Base-by-base conservation (phyloP, 129 eudicot species). In the Centaurea solstitialis region DNA sequence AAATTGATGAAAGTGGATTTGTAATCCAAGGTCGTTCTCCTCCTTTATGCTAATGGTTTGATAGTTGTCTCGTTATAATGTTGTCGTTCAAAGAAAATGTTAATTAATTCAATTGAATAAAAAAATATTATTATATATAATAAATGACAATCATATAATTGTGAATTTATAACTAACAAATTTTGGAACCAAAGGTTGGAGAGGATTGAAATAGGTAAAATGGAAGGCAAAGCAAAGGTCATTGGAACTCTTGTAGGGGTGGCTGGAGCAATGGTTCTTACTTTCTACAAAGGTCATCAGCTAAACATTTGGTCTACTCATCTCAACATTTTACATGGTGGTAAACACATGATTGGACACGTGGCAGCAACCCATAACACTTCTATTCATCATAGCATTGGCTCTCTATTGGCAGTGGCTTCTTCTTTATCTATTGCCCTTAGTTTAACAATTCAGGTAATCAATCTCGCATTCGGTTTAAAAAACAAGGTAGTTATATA, bases 211-310 rank as follows among this genome's bases (percentile, higher is more conserved):
- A 61, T 83, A 70, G 41, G 81, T 17, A 81, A 79, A 6, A 62
- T 35, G 50, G 37, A 85, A 37, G 98, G 96, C 7, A 89, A 84
- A 81, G 93, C 91, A 30, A 93, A 93, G 85, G 84, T 89, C 18
- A 3, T 75, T 9, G 98, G 98, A 37, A 91, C 93, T 35, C n/a
- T 87, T 15, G 9, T 86, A 10, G 81, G 90, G 71, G 76, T 87
- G 23, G 86, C 81, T 40, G 96, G 98, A 13, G 96, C 98, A 1
- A 93, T 91, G 96, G 64, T 91, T 76, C 89, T 90, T 72, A 90
- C 92, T 2, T 89, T 93, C 37, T 90, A 81, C 86, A 84, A 86
- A 80, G 96, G 98, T 2, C 33, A 39, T 2, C 81, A 75, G 66
- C 67, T 93, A 43, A 77, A 86, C 24, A 10, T 80, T 4, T 68